Base-by-base conservation (phyloP, 116 monocot genomes). In the Iris pallida region DNA sequence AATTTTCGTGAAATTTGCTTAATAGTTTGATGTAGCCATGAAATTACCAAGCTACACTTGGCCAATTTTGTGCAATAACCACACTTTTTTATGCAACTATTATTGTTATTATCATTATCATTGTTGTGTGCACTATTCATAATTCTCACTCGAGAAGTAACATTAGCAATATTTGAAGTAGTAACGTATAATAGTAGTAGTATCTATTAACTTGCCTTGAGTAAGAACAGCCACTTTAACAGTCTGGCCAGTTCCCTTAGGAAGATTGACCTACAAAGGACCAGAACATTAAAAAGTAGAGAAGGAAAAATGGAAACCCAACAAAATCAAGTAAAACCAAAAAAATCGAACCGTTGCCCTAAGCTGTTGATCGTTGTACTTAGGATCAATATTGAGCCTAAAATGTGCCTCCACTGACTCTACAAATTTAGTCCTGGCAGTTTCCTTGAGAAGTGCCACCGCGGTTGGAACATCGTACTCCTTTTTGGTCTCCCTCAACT, bases 281-380 rank as follows among this genome's bases (percentile, higher is more conserved):
- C 42, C 20, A 47, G 7, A 72, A 57, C 30, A 61, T 55, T 17
- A 42, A 61, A 10, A 45, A 48, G 58, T 18, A 64, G 9, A 16
- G 16, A 65, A 47, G 8, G 64, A 68, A 4, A 61, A 47, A 55
- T 19, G 19, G 64, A 69, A 40, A 20, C 0, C 10, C 47, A n/a
- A 6, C 16, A 11, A 4, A 30, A 30, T 30, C 30, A 60, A 45
- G 59, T 0, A 7, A 70, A 76, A 53, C 13, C 9, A 48, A 57
- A 18, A 18, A 56, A 66, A 42, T 60, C 6, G 59, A 54, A 97
- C 92, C 70, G 97, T 88, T 45, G 97, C 92, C 63, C 97, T 84
- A 54, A 97, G 83, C 71, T 92, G 97, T 79, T 97, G 97, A 74
- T 97, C 97, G 57, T 87, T 89, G 76, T 97, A 92, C 71, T 97